Percentiles rank a stretch among this genome's conserved stretches.
Evolutionary conservation across 2,329 filamentous ascomycete genomes (phyloP).

Genomic region (Botrytis deweyae): DNA sequence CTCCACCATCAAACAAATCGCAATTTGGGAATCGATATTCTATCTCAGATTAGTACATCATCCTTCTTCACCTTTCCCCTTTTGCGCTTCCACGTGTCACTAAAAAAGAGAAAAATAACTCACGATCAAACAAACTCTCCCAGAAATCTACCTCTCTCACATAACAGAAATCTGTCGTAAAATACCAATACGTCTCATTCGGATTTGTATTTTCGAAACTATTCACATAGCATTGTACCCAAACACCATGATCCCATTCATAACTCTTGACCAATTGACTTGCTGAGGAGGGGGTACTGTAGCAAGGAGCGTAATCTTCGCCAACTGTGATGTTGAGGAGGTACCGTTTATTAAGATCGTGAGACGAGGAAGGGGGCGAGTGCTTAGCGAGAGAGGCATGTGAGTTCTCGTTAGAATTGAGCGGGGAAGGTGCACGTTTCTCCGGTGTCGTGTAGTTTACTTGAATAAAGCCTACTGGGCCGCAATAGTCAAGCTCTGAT

Average conservation of each 20-base stretch:
- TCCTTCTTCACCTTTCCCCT: not conserved
- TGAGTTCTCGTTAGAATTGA: not conserved
- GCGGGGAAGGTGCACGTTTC: not conserved
- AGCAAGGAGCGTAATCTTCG: conserved; percentile 28
- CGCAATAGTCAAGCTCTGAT: conserved; percentile 29
- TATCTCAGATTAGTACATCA: not conserved
- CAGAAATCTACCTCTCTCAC: conserved; percentile 29
- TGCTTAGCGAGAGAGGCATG: not conserved
- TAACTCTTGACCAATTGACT: conserved; percentile 16
- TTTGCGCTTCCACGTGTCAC: not conserved
- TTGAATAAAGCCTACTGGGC: conserved; percentile 29
- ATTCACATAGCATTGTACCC: conserved; percentile 12
- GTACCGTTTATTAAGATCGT: conserved; percentile 20
- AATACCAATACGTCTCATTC: conserved; percentile 26
- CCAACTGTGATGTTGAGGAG: conserved; percentile 30
- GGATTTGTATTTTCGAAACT: not conserved
- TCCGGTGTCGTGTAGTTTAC: conserved; percentile 23
- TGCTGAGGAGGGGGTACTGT: conserved; percentile 1
- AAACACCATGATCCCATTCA: conserved; percentile 14
- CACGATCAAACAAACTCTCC: conserved; percentile 29
- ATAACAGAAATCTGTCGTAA: conserved; percentile 32
- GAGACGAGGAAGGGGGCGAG: not conserved
- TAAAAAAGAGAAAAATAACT: not conserved
- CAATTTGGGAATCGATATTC: conserved; percentile 16
- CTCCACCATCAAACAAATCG: not conserved